Base-by-base conservation (phyloP, 2,329 filamentous ascomycete genomes). In the Aspergillus uvarum region DNA sequence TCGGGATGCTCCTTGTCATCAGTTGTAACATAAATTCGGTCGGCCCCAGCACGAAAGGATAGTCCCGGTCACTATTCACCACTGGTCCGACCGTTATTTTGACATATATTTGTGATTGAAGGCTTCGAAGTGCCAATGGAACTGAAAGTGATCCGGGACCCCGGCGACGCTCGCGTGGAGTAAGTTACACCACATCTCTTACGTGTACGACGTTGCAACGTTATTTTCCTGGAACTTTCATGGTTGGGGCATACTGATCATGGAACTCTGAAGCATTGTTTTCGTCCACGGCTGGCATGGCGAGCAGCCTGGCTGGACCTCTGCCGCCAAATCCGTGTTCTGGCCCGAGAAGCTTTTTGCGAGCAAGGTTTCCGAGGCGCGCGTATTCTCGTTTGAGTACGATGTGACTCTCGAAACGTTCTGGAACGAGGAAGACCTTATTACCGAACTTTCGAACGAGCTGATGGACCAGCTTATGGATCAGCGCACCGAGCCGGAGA, bases 221-320 rank as follows among this genome's bases (percentile, higher is more conserved):
- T 35, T 35, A 6, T 35, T 16, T 16, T 22, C 22, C 32, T 35
- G 4, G 12, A 35, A 6, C 5, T 16, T 12, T 10, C 14, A 16
- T 35, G 32, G 12, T 16, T 4, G 4, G 14, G 32, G 14, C 5
- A 12, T 10, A 44, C 38, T 44, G 7, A 44, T 19, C 16, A 7
- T 44, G 38, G 6, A n/a, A 44, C n/a, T 19, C 16, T 19, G n/a
- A 44, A 58, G 56, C 29, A 52, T 58, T 31, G 56, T 58, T 26
- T 58, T 58, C 31, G 56, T 58, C 38, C 56, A 58, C 19, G 56
- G 56, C 24, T 51, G 35, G 49, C 14, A 58, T 26, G 42, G 32
- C 16, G 35, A 58, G 4, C 54, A 56, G 16, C 22, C 24, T 16
- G n/a, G 31, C 49, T 58, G 56, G 56, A 58, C 38, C 14, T 47